phyloP scores from a whole-genome alignment of 495 filamentous ascomycete genomes.

The Pyrenula aspistea region DNA sequence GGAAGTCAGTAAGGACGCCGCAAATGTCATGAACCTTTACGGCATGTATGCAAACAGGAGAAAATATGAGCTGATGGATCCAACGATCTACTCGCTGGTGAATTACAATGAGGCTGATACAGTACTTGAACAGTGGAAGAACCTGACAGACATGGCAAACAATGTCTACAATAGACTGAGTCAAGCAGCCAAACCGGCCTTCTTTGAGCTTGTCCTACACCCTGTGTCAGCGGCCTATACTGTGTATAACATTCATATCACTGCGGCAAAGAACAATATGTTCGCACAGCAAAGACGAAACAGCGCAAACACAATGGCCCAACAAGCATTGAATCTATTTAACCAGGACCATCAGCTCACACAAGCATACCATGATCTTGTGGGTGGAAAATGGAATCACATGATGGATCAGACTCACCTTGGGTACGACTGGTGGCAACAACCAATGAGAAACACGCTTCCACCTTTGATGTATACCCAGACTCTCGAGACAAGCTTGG shows the following conservation, averaged over 20 bases:
- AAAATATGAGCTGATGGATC: conserved; percentile 59
- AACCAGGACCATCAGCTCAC: conserved; percentile 51
- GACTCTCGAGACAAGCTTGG: conserved; percentile 38
- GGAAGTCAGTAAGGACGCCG: conserved; percentile 33
- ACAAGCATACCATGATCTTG: conserved; percentile 45
- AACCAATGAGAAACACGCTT: conserved; percentile 57
- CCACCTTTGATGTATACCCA: conserved; percentile 49
- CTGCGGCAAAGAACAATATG: conserved; percentile 46
- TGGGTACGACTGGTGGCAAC: conserved; percentile 47
- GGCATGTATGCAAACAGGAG: conserved; percentile 49
- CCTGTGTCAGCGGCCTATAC: conserved; percentile 51
- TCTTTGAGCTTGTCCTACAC: conserved; percentile 61
- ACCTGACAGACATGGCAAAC: conserved; percentile 40
- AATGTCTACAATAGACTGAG: conserved; percentile 41
- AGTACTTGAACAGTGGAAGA: conserved; percentile 50
- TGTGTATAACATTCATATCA: conserved; percentile 49
- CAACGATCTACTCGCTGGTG: conserved; percentile 48
- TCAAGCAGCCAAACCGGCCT: conserved; percentile 36
- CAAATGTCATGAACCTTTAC: conserved; percentile 46
- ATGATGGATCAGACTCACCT: conserved; percentile 53
- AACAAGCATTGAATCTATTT: conserved; percentile 46
- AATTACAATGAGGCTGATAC: conserved; percentile 63
- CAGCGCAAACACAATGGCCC: conserved; percentile 47
- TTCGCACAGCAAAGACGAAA: conserved; percentile 54
- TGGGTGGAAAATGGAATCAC: conserved; percentile 62